Base-by-base conservation (phyloP, 2,329 filamentous ascomycete genomes). In the Colletotrichum tropicicola region DNA sequence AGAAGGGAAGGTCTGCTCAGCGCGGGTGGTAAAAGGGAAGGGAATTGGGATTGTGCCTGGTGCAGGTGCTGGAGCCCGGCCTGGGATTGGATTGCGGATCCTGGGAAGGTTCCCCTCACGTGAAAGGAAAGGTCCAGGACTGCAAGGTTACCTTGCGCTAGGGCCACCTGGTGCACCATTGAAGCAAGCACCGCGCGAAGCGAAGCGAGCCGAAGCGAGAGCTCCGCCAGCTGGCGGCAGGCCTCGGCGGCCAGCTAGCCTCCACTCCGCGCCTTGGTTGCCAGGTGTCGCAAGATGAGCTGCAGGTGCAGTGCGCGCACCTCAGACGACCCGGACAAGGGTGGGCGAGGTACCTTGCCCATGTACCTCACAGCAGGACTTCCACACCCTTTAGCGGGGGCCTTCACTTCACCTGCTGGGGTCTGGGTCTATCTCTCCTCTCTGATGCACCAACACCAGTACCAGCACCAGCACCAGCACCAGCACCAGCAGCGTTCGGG, bases 51-150 rank as follows among this genome's bases (percentile, higher is more conserved):
- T 62, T 62, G 35, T 37, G 43, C 51, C 51, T 54, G 51, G 35
- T 37, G 39, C 51, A n/a, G 44, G 3, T 53, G 25, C 35, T 53
- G 21, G 51, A n/a, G 7, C 32, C 32, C 39, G 17, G 49, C 21
- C 41, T 65, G 44, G 56, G 48, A 55, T 61, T 61, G 59, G 44
- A 65, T 55, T 65, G 62, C 62, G 57, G 62, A 65, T 57, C 62
- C 49, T 30, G 37, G 48, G 44, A 60, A 65, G 58, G 57, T 60
- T 61, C 58, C 61, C 61, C 61, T 55, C 61, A 65, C 49, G 48
- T 55, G 61, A 61, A 55, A 54, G 61, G 61, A 65, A 65, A 65
- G 56, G 47, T 44, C 60, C 45, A 35, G 61, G 55, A 49, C 47
- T 44, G 30, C 57, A 55, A 61, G 57, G 62, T 61, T 61, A 55